Evolutionary conservation across 352 stramenopile genomes (phyloP).

Genomic region (Aphanomyces astaci): DNA sequence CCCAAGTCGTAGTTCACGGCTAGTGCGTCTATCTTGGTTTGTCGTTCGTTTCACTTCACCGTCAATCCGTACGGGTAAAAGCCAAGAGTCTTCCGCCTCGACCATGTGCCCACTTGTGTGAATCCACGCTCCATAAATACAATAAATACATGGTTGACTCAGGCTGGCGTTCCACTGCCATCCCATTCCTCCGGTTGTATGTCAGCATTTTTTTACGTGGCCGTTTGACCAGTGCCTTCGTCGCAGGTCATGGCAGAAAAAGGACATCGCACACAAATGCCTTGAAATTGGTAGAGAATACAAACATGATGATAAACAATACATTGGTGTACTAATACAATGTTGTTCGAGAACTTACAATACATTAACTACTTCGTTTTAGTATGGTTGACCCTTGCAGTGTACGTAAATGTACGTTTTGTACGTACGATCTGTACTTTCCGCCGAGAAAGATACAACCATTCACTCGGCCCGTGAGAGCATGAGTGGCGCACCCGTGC

Average conservation of each 20-base stretch:
- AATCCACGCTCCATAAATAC: background rate
- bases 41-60: no score
- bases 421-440: conserved; percentile 1
- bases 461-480: background rate
- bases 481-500: background rate
- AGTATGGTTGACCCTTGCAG: background rate
- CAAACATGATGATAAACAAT: background rate
- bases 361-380: no score
- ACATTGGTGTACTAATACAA: background rate
- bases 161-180: no score
- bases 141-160: background rate
- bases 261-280: background rate
- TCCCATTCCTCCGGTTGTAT: no score
- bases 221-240: background rate
- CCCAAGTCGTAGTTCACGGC: background rate
- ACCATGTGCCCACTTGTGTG: no score
- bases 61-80: no score
- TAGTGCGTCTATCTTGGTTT: background rate
- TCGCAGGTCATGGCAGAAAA: background rate
- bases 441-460: conserved; percentile 1
- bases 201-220: background rate
- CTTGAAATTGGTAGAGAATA: conserved; percentile 10
- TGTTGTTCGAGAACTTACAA: background rate
- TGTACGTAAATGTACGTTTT: conserved; percentile 3
- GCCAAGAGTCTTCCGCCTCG: no score